Evolutionary conservation across 2,329 filamentous ascomycete genomes (phyloP).

Genomic region (Stachybotrys chartarum): DNA sequence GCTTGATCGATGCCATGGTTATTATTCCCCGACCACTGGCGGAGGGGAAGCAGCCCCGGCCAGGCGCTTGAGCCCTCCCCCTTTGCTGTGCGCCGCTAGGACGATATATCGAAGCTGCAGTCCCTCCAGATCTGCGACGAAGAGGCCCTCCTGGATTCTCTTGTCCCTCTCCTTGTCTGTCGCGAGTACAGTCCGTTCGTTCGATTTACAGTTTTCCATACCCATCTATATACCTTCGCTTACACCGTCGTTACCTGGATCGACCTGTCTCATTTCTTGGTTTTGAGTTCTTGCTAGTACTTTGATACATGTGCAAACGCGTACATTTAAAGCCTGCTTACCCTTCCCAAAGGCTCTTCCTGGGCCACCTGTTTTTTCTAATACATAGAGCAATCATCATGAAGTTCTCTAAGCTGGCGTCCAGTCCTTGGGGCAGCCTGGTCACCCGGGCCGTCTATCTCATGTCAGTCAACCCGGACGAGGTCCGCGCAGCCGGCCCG

Average conservation of each 20-base stretch:
- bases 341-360: no score
- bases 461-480: conserved; percentile 4
- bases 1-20: not conserved
- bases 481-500: conserved; percentile 9
- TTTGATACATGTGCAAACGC: no score
- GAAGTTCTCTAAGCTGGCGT: not conserved
- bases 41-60: not conserved
- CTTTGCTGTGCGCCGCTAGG: not conserved
- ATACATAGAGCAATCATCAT: conserved; percentile 7
- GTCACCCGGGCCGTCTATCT: conserved; percentile 11
- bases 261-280: not conserved
- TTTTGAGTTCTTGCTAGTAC: not conserved
- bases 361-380: no score
- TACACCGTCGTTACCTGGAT: not conserved
- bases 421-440: conserved; percentile 11
- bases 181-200: not conserved
- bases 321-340: no score
- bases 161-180: not conserved
- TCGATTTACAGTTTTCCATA: not conserved
- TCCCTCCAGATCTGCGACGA: not conserved
- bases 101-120: not conserved
- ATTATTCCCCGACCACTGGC: not conserved
- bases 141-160: not conserved
- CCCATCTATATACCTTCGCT: not conserved
- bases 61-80: not conserved